These are phyloP conservation scores for Dioscorea cayenensis DNA, from an alignment of 116 monocot genomes.

Conservation along the genomic window DNA sequence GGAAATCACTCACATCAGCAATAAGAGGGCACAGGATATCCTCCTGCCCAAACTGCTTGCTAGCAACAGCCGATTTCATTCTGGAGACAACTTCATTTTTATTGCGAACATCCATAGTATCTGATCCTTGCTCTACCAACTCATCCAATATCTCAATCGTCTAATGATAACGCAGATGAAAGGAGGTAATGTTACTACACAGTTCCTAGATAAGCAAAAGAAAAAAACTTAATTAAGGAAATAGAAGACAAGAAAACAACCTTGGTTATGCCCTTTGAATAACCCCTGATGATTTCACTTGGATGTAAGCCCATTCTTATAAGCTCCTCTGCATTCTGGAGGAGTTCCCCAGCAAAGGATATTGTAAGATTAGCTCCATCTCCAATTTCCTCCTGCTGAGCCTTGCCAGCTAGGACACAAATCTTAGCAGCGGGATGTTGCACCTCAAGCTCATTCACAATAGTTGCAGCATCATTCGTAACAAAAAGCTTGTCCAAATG, in stretches of 20 bases:
- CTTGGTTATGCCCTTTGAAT: constrained; percentile 78
- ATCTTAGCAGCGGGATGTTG: constrained; percentile 98
- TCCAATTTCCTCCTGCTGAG: constrained; percentile 97
- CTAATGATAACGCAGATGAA: constrained; percentile 16
- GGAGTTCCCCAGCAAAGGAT: constrained; percentile 79
- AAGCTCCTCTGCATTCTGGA: constrained; percentile 84
- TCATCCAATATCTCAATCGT: constrained; percentile 65
- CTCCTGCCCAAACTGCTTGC: constrained; percentile 96
- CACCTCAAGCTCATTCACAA: constrained; percentile 94
- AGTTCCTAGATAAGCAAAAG: not conserved
- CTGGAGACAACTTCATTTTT: constrained; percentile 79
- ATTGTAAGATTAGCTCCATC: constrained; percentile 93
- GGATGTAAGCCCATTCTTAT: constrained; percentile 96
- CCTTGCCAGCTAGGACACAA: constrained; percentile 81
- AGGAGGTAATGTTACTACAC: not conserved
- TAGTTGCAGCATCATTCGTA: constrained; percentile 97
- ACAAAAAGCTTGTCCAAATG: constrained; percentile 96
- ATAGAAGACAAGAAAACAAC: constrained; percentile 9
- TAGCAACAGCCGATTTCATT: constrained; percentile 92
- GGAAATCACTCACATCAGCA: constrained; percentile 59
- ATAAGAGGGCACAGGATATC: constrained; percentile 88
- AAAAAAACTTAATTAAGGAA: not conserved
- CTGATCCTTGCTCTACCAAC: constrained; percentile 81
- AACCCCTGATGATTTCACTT: constrained; percentile 87
- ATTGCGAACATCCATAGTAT: constrained; percentile 83